phyloP scores from a whole-genome alignment of 106 monocot species.

The Dendrobium chrysotoxum region DNA sequence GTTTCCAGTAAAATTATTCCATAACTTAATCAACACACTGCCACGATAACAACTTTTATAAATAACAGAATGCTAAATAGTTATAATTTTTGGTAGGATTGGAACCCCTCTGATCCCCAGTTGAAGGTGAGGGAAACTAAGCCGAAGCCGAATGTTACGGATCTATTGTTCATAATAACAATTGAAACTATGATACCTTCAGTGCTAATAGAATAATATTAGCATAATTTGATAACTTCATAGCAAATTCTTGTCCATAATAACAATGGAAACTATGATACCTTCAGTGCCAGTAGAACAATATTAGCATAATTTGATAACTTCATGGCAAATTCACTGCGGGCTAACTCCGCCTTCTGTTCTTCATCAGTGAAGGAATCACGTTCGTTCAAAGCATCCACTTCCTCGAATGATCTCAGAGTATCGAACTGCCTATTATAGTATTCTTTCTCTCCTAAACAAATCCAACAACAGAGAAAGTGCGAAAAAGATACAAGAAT shows the following conservation, averaged over 20 bases:
- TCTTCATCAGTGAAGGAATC: constrained; percentile 27
- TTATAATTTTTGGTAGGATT: no score
- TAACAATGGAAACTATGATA: constrained; percentile 3
- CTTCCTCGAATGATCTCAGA: constrained; percentile 80
- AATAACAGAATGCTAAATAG: not conserved
- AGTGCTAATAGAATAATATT: constrained; percentile 59
- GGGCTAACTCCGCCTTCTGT: constrained; percentile 28
- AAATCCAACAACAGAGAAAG: not conserved
- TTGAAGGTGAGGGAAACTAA: not conserved
- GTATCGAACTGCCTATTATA: constrained; percentile 87
- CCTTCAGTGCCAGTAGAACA: constrained; percentile 64
- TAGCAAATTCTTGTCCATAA: constrained; percentile 43
- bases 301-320: constrained; percentile 89
- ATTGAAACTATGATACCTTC: constrained; percentile 38
- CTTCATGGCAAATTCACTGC: constrained; percentile 76
- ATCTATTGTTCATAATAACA: not conserved
- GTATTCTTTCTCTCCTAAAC: constrained; percentile 81
- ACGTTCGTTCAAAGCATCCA: constrained; percentile 32
- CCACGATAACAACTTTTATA: not conserved
- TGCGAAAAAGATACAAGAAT: not conserved
- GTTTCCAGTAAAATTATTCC: not conserved
- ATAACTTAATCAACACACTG: not conserved
- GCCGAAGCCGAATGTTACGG: no score
- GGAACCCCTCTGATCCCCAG: no score
- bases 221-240: constrained; percentile 83